Percentiles rank a stretch among this genome's conserved stretches.
Conservation (phyloP, 164 flowering plant genomes). For the Liquidambar formosana region DNA sequence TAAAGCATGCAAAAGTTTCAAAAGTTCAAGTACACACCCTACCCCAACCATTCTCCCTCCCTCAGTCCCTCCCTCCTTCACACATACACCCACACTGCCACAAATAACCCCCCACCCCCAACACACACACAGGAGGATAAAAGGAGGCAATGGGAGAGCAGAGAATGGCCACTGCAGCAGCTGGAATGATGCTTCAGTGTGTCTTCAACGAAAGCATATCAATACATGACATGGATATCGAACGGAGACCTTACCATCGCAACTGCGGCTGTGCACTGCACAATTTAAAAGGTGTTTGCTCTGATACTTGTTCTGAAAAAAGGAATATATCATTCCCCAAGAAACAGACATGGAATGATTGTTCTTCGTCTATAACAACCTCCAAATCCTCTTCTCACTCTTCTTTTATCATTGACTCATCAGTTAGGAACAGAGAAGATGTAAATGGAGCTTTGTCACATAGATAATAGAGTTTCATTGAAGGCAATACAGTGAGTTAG, state of each 20-base stretch:
- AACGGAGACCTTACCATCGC: conserved; percentile 42
- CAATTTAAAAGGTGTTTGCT: conserved; percentile 10
- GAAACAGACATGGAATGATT: conserved; percentile 13
- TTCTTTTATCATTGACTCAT: background rate
- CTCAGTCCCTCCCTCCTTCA: background rate
- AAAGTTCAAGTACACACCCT: background rate
- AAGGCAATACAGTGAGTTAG: background rate
- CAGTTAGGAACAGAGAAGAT: background rate
- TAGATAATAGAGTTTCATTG: background rate
- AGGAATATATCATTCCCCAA: conserved; percentile 18
- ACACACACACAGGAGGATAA: too few species aligned
- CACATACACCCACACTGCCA: too few species aligned
- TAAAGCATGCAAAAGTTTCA: background rate
- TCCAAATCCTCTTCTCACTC: conserved; percentile 9
- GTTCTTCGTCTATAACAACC: conserved; percentile 14
- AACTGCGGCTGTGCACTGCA: conserved; percentile 45
- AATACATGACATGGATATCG: conserved; percentile 27
- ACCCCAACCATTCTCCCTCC: background rate
- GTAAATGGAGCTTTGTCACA: background rate
- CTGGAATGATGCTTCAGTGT: conserved; percentile 7
- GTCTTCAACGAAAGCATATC: conserved; percentile 26
- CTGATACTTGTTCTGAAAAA: conserved; percentile 10
- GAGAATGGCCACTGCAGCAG: conserved; percentile 11
- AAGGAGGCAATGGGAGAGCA: background rate
- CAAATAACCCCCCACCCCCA: background rate